Percentiles rank a stretch among this genome's conserved stretches.
Evolutionary conservation across 208 protist species (phyloP).

Genomic region (Leishmania tropica): DNA sequence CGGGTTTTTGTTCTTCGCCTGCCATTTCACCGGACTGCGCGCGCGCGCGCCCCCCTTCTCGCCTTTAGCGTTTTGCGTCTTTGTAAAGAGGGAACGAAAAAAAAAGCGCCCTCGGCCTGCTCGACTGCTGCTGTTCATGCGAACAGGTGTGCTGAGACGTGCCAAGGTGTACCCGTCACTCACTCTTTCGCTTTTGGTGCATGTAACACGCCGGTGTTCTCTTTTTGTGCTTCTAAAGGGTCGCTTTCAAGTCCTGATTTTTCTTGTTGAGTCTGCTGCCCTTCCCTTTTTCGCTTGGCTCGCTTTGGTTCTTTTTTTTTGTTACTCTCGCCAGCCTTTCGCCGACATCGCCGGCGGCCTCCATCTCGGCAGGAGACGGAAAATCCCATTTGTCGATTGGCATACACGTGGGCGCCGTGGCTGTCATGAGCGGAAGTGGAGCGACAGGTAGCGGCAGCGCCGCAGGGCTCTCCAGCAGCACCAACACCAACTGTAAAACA

Average conservation of each 20-base stretch:
- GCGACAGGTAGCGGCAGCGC: not conserved
- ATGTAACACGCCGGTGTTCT: not conserved
- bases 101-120: not conserved
- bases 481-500: constrained; percentile 2
- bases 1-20: constrained; percentile 13
- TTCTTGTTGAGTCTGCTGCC: not conserved
- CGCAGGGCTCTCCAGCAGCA: constrained; percentile 3
- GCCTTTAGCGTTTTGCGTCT: not conserved
- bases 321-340: not conserved
- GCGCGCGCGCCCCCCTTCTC: too few species aligned
- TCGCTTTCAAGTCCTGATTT: too few species aligned
- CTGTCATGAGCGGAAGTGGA: constrained; percentile 3
- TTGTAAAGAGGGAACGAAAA: not conserved
- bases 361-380: not conserved
- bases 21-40: too few species aligned
- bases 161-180: not conserved
- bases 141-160: not conserved
- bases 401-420: not conserved
- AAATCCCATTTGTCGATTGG: not conserved
- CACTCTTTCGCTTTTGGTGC: not conserved
- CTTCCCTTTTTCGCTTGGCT: constrained; percentile 10
- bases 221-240: not conserved
- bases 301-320: not conserved
- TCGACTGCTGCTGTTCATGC: not conserved
- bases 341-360: not conserved